Evolutionary conservation across 108 stramenopile genomes (phyloP).

Genomic region (Aurantiochytrium sp.): DNA sequence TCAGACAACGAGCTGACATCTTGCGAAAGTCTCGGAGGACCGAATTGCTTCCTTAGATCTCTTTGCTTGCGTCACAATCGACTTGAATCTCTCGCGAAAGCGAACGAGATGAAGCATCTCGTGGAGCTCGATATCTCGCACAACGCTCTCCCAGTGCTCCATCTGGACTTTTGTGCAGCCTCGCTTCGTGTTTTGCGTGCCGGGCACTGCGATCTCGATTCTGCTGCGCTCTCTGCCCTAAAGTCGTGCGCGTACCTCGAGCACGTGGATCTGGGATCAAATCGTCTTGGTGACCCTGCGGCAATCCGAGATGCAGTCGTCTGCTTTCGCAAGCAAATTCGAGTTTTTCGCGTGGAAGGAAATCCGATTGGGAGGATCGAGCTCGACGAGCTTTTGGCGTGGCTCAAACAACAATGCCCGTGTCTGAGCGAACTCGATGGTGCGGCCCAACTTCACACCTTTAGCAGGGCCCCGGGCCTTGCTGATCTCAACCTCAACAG

Average conservation of each 20-base stretch:
- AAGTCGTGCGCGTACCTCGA: neutral
- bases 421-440: constrained; percentile 1
- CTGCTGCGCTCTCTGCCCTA: neutral
- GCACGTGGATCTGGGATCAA: neutral
- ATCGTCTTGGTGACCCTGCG: neutral
- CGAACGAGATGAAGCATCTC: neutral
- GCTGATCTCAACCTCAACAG: neutral
- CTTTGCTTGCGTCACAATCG: neutral
- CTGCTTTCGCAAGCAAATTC: neutral
- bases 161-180: neutral
- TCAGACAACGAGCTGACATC: neutral
- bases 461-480: neutral
- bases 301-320: neutral
- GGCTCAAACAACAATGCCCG: neutral
- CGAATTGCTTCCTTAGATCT: neutral
- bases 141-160: neutral
- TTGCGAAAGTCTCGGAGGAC: neutral
- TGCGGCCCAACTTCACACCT: neutral
- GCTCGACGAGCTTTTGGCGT: neutral
- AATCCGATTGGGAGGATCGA: neutral
- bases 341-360: neutral
- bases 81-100: neutral
- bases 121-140: neutral
- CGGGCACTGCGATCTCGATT: neutral
- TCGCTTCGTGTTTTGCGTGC: neutral